Evolutionary conservation across 1,284 basidiomycete genomes (phyloP), one percentile per base, ranked within the genome.

Genomic region (Naganishia sp.): DNA sequence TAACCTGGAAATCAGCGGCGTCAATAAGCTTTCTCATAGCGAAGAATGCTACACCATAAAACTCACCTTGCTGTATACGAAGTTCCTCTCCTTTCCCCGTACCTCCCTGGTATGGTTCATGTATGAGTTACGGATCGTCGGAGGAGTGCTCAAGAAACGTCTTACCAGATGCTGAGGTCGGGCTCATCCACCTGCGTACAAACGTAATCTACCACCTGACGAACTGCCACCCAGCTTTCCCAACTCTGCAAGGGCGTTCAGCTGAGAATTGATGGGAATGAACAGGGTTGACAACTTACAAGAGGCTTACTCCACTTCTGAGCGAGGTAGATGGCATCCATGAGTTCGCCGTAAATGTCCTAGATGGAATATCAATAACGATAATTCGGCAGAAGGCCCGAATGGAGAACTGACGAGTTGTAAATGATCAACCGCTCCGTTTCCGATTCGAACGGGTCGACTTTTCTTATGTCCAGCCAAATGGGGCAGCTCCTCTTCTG

Each of bases 291-390:
- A 33, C 15, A 9, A 74, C 82, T 45, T 57, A 88, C 77, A n/a
- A 81, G 72, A 3, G 82, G 82, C 84, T 87, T 81, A 45, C 75
- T 75, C 68, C 79, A 81, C 70, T 94, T 95, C 78, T 95, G 93
- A 6, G 90, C 88, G 23, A 96, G 86, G 75, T 96, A 96, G 69
- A 96, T 90, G 86, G 88, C 92, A 81, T 96, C 92, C 88, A 94
- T 88, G 21, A 82, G 72, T 69, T 92, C 92, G 48, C 92, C 93
- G 71, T 94, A 94, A 56, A 95, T 94, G 77, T 95, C 93, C 88
- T 92, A 56, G 2, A 46, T 28, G n/a, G 39, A 21, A 7, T n/a
- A 46, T 36, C 9, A 18, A 9, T 7, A 13, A n/a, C 15, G 5
- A 28, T 28, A 3, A 28, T 28, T 5, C 28, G 28, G 28, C 28